Conservation (phyloP, 495 filamentous ascomycete genomes). For the Immersiella caudata region DNA sequence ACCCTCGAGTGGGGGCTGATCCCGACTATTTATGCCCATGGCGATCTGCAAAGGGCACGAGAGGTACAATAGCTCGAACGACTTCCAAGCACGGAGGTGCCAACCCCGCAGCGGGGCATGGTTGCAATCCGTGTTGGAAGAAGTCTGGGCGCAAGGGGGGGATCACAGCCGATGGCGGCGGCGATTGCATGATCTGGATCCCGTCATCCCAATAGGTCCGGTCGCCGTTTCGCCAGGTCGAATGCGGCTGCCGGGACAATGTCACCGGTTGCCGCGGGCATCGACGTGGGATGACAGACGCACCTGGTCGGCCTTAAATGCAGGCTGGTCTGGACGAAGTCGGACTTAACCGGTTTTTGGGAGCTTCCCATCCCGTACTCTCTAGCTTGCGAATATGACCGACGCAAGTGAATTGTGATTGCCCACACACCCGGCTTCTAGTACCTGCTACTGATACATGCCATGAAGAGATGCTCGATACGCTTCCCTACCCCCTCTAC, state of each 20-base stretch:
- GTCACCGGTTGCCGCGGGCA: not conserved
- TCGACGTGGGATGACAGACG: not conserved
- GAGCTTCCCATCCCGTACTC: not conserved
- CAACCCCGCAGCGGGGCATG: slow-evolving; percentile 10
- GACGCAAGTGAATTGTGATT: not conserved
- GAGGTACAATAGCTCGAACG: not conserved
- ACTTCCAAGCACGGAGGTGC: not conserved
- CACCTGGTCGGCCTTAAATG: not conserved
- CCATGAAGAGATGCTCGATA: not conserved
- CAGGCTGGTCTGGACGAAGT: not conserved
- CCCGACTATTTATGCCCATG: not conserved
- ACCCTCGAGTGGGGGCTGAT: not conserved
- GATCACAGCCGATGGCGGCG: not conserved
- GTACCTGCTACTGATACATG: not conserved
- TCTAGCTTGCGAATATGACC: not conserved
- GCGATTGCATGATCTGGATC: not conserved
- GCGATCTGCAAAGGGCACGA: not conserved
- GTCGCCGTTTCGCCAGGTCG: not conserved
- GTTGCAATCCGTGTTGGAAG: not conserved
- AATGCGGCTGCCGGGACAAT: not conserved
- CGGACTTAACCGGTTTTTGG: not conserved
- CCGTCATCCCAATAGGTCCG: not conserved
- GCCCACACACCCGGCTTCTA: not conserved
- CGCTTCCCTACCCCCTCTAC: not conserved
- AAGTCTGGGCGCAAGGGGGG: not conserved